Conservation (phyloP, 2,329 filamentous ascomycete genomes). For the Parastagonospora avenae region DNA sequence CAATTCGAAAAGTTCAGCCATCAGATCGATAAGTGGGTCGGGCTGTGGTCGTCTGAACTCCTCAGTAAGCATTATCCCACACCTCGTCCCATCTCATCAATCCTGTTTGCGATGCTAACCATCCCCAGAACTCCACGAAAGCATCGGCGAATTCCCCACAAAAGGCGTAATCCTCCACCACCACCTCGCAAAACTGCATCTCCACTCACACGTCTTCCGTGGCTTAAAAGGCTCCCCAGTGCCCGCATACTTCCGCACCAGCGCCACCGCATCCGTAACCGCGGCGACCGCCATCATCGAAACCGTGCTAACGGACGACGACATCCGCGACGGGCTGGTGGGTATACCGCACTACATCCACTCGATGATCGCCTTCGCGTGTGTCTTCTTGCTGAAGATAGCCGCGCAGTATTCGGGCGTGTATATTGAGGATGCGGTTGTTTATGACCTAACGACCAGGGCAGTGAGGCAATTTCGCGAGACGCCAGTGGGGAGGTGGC, state of each 20-base stretch:
- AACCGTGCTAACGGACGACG: slow-evolving; percentile 51
- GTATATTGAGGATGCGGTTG: slow-evolving; percentile 46
- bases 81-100: slow-evolving; percentile 16
- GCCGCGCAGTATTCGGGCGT: slow-evolving; percentile 50
- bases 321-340: slow-evolving; percentile 48
- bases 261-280: slow-evolving; percentile 54
- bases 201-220: slow-evolving; percentile 57
- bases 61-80: too few relatives aligned
- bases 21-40: slow-evolving; percentile 58
- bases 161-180: slow-evolving; percentile 59
- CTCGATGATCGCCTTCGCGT: slow-evolving; percentile 60
- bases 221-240: slow-evolving; percentile 55
- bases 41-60: slow-evolving; percentile 54
- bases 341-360: slow-evolving; percentile 59
- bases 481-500: slow-evolving; percentile 51
- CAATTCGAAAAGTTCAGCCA: slow-evolving; percentile 53
- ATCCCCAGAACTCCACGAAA: slow-evolving; percentile 48
- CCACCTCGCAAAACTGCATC: slow-evolving; percentile 60
- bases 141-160: slow-evolving; percentile 55
- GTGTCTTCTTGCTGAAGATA: slow-evolving; percentile 58
- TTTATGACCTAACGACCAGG: slow-evolving; percentile 46
- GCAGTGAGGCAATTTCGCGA: slow-evolving; percentile 51
- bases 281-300: slow-evolving; percentile 54
- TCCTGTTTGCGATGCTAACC: slow-evolving; percentile 18
- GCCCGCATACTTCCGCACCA: slow-evolving; percentile 55